Base-by-base conservation (phyloP, 2,329 filamentous ascomycete genomes). In the Trichoderma asperellum region DNA sequence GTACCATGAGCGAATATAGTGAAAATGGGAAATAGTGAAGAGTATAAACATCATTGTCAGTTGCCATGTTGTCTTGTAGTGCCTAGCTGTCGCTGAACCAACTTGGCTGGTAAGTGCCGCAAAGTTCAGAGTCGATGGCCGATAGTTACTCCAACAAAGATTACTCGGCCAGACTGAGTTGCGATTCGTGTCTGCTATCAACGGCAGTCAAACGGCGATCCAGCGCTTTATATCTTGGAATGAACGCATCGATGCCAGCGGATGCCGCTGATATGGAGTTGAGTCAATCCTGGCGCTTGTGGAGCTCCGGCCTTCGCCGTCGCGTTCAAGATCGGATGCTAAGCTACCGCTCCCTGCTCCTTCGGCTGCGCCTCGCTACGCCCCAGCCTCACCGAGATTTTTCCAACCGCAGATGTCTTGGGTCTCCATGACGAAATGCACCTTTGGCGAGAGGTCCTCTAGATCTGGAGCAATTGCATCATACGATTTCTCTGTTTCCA, bases 11-110 rank as follows among this genome's bases (percentile, higher is more conserved):
- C 10, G 77, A 78, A 63, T 79, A 77, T 14, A 77, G 69, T 2
- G 75, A 78, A 66, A 75, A 77, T 5, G 75, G 74, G 21, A 74
- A 79, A 68, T 75, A 76, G 61, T 77, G 73, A 63, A 79, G 72
- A 37, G 73, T 77, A 60, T 74, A 76, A n/a, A 72, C 58, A 40
- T 57, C 55, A 18, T 35, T 64, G 24, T 57, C 53, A 4, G 52
- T 21, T 4, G 52, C 35, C 52, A 65, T 65, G 14, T 62, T 34
- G 52, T 24, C 12, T n/a, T n/a, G 3, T 43, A 43, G 40, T 2
- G 18, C 1, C 37, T 5, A n/a, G 1, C 24, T 21, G 24, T 56
- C 34, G 21, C 11, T 37, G 34, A 21, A 4, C n/a, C 8, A 29
- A 10, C 21, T 34, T 10, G 2, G 16, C 29, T 29, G 16, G 16